These are phyloP conservation scores for Lycium barbarum DNA, from an alignment of 257 asterid genomes.

Conservation along the genomic window DNA sequence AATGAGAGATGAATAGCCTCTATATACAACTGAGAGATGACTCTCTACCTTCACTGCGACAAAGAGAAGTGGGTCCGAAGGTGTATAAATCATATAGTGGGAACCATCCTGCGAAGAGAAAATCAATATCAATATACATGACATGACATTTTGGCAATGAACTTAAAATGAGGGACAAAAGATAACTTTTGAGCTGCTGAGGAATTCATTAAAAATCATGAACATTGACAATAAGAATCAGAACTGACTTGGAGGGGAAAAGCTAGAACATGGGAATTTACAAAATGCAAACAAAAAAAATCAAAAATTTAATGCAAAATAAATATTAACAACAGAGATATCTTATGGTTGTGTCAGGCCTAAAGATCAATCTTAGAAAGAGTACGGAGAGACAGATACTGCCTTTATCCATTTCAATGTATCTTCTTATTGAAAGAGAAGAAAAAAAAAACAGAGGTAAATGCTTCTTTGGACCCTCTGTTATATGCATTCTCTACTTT, in stretches of 20 bases:
- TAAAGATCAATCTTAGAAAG: too few relatives aligned
- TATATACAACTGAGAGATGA: conserved; percentile 19
- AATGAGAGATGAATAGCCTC: neutral
- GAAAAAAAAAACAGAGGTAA: neutral
- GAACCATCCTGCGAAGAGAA: conserved; percentile 86
- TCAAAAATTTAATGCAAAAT: neutral
- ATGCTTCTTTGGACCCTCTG: neutral
- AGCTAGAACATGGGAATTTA: neutral
- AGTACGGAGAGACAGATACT: neutral
- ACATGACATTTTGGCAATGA: neutral
- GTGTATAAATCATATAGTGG: conserved; percentile 97
- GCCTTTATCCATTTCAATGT: neutral
- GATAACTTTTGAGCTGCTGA: neutral
- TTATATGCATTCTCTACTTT: neutral
- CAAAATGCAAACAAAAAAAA: neutral
- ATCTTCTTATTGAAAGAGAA: neutral
- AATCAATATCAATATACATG: conserved; percentile 37
- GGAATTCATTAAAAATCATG: neutral
- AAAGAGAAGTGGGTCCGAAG: conserved; percentile 96
- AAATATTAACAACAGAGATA: neutral
- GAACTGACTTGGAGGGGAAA: neutral
- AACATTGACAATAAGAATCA: neutral
- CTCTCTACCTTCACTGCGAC: conserved; percentile 82
- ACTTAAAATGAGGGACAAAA: neutral
- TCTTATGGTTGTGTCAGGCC: too few relatives aligned